Conservation (phyloP, 2,329 filamentous ascomycete genomes). For the Knufia fluminis region DNA sequence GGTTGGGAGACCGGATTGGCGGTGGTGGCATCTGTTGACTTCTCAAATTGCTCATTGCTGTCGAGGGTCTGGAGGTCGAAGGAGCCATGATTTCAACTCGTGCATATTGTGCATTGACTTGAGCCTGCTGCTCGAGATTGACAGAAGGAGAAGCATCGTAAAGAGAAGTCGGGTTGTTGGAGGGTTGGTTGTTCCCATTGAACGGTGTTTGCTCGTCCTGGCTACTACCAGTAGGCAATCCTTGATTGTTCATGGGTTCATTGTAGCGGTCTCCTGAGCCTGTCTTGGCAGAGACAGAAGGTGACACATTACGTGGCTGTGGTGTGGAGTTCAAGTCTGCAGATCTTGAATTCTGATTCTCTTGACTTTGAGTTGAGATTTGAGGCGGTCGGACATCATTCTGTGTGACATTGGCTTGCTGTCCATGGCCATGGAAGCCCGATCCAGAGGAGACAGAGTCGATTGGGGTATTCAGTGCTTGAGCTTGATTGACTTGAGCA, state of each 20-base stretch:
- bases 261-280: neutral
- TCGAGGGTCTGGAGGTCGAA: neutral
- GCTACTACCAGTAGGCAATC: neutral
- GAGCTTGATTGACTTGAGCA: neutral
- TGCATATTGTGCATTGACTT: neutral
- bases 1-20: neutral
- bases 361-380: neutral
- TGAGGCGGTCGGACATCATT: neutral
- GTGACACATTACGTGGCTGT: neutral
- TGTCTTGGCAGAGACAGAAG: neutral
- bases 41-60: neutral
- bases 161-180: neutral
- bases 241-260: neutral
- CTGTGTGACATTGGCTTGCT: neutral
- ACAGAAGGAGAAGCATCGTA: neutral
- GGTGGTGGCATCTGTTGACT: neutral
- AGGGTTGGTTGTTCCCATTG: neutral
- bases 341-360: neutral
- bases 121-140: neutral
- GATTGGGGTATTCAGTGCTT: neutral
- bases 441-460: neutral
- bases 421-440: neutral
- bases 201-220: neutral
- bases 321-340: neutral
- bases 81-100: neutral